Evolutionary conservation across 1,284 basidiomycete species (phyloP), one percentile per base, ranked within the genome.

Genomic region (Microbotryum violaceum): DNA sequence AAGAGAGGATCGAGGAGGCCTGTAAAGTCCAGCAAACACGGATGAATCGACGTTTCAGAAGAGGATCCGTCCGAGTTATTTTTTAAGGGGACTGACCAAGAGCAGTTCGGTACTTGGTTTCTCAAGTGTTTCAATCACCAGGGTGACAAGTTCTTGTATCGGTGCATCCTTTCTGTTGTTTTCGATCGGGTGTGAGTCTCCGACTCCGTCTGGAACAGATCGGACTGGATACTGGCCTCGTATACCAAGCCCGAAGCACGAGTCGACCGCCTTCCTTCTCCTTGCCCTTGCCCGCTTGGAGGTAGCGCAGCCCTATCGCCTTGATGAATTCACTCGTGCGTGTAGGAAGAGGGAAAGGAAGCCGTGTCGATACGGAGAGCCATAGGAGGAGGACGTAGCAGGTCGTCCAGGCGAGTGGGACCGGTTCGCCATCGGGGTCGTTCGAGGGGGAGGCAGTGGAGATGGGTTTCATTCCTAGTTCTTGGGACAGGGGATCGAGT

Each of bases 301-400:
- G 77, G 64, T 85, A 83, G 23, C 74, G 72, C 67, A 83, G 85
- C 0, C 83, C 87, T 6, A 86, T 74, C 0, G 71, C 67, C 67
- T 91, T 84, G 9, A 93, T 72, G 74, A 44, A 75, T 68, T 61
- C 70, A 65, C n/a, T 83, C 80, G 44, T 84, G 82, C 66, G 53
- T 2, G 63, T 60, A 20, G 63, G 79, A 52, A 99, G 79, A 72
- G 90, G 85, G 74, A 99, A 99, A 0, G 96, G 96, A 23, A 97
- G 86, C 78, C 91, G 91, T 76, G 88, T 88, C 56, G 97, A 87
- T 20, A 98, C 82, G 20, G 91, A 89, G 14, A 98, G 81, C 94
- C 96, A 98, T 3, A 97, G 79, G 6, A 98, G 79, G 25, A 90
- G 78, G 18, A 89, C 80, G 71, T 96, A 93, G 60, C 91, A 85